Evolutionary conservation across 345 rosid species (phyloP).

Genomic region (Citrus glauca): DNA sequence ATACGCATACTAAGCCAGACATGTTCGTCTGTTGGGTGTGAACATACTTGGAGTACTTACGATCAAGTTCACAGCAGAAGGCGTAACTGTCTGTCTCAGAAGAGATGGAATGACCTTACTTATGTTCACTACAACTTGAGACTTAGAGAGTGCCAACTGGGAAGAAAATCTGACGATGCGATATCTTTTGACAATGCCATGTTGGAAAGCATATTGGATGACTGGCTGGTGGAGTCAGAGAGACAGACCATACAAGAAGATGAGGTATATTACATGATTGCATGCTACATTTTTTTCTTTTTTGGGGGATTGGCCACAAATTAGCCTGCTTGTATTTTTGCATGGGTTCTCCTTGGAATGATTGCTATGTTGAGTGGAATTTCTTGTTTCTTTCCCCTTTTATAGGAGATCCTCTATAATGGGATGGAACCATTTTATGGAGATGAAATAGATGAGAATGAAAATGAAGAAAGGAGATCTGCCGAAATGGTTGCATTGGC

Average conservation of each 20-base stretch:
- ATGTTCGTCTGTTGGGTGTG: constrained; percentile 71
- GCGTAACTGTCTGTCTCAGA: constrained; percentile 48
- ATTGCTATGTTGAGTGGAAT: constrained; percentile 5
- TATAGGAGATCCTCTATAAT: constrained; percentile 46
- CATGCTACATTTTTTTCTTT: not conserved
- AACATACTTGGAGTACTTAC: constrained; percentile 65
- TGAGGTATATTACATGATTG: constrained; percentile 45
- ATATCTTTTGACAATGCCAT: constrained; percentile 43
- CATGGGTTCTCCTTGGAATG: constrained; percentile 2
- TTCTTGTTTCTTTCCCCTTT: constrained; percentile 14
- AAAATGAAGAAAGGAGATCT: constrained; percentile 36
- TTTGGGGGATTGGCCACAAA: not conserved
- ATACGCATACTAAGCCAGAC: constrained; percentile 85
- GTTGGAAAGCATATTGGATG: constrained; percentile 50
- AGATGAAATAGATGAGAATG: constrained; percentile 46
- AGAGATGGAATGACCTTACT: constrained; percentile 54
- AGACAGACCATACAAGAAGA: constrained; percentile 42
- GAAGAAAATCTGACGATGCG: constrained; percentile 36
- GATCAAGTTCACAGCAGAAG: constrained; percentile 56
- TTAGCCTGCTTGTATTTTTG: not conserved
- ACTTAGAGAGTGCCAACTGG: constrained; percentile 50
- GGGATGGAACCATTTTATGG: constrained; percentile 42
- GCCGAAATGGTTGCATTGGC: constrained; percentile 36
- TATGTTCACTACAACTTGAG: constrained; percentile 79
- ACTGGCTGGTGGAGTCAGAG: constrained; percentile 59